Percentiles rank a stretch among this genome's conserved stretches.
Conservation (phyloP, 768 basidiomycete species). For the Boletus sensibilis region DNA sequence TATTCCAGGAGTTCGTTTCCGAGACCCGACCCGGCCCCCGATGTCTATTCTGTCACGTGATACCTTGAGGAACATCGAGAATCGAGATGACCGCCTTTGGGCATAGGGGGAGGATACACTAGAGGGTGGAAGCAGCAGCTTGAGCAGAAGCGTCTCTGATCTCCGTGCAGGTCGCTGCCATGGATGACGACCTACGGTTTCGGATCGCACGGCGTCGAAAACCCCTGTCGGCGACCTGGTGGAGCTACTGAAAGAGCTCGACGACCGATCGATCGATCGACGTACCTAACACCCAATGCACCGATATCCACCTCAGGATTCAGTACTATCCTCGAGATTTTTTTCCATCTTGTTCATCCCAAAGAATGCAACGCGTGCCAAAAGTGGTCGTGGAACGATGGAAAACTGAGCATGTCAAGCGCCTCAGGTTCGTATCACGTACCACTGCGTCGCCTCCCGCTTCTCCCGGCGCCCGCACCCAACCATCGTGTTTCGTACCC, state of each 20-base stretch:
- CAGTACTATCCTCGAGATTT: background rate
- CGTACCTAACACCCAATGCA: background rate
- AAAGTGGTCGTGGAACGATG: background rate
- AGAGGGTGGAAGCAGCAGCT: background rate
- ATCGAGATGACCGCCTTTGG: background rate
- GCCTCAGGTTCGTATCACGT: too few species aligned
- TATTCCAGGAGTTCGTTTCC: background rate
- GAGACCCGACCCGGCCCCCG: background rate
- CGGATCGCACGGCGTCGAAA: constrained; percentile 3
- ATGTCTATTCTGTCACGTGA: background rate
- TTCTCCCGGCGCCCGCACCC: background rate
- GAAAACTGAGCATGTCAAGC: background rate
- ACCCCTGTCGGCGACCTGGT: background rate
- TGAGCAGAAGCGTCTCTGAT: background rate
- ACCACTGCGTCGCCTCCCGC: too few species aligned
- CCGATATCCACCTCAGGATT: background rate
- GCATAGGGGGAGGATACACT: background rate
- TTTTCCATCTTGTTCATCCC: too few species aligned
- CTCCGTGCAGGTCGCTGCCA: background rate
- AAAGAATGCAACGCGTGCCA: background rate
- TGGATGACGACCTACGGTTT: background rate
- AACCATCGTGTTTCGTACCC: background rate
- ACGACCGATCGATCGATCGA: background rate
- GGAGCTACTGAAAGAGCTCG: background rate
- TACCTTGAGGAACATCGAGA: background rate